Base-by-base conservation (phyloP, 2,329 filamentous ascomycete species). In the Ophiostoma tasmaniense region DNA sequence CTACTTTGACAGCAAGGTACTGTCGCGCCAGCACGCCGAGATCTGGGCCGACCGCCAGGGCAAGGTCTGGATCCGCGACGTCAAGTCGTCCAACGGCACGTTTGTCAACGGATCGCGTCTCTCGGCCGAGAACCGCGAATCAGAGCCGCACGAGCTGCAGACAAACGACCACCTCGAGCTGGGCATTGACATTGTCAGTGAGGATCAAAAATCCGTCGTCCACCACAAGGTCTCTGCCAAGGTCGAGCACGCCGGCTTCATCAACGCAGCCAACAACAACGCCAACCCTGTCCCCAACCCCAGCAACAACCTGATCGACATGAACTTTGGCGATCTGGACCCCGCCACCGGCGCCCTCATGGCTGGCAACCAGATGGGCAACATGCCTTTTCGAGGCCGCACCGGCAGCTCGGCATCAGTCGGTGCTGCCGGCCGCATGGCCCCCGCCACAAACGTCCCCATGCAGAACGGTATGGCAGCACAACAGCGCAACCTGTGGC, bases 191-290 rank as follows among this genome's bases (percentile, higher is more conserved):
- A 99, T 99, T 76, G 94, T 99, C 67, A 97, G 92, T 78, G 95
- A 99, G 78, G 95, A 99, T 77, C 94, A 98, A 78, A 98, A 97
- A 80, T 97, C 93, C 0, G 93, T 99, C 35, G 93, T 99, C 17
- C 95, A 99, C 76, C 95, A 98, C 81, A 99, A 99, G 77, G 95
- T 99, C 65, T 93, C 94, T 25, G 93, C 95, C 69, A 96, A 96
- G 77, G 93, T 99, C 69, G 95, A 99, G 78, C 92, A 97, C 80
- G 93, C 95, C 52, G 95, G 95, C 7, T 90, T 94, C 72, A 86
- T 93, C 72, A 89, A 85, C 62, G 85, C 89, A 13, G 86, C 88
- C 42, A 45, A 45, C 42, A 20, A 20, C 42, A 39, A 39, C 37
- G 13, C 37, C 37, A 39, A 13, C 8, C 37, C 37, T 13, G 2